Base-by-base conservation (phyloP, 441 rosid species). In the Adansonia rubrostipa region DNA sequence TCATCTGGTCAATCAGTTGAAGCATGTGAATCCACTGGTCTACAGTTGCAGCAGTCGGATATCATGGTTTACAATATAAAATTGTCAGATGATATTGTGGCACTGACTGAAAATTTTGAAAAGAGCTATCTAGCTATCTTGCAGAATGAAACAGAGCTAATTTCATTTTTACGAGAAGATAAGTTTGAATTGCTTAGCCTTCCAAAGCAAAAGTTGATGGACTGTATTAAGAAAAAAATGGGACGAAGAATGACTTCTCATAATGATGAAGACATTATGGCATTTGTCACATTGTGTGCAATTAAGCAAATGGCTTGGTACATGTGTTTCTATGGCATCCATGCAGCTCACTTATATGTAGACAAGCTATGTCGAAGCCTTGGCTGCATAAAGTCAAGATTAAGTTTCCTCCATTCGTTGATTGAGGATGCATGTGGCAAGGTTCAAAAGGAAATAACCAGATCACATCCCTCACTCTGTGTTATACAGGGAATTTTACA, bases 271-370 rank as follows among this genome's bases (percentile, higher is more conserved):
- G 84, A 83, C 65, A 65, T 83, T 58, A 72, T 82, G 87, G 84
- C 86, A 74, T 82, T 80, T 87, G 88, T 80, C 62, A 74, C 86
- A 19, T 79, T 90, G 75, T 77, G 86, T 75, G 89, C 86, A 61
- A 86, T 90, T 24, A 90, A 90, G 83, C 87, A 88, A 85, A 87
- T 86, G 82, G 80, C 91, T 48, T 90, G 90, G 89, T 86, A 87
- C 85, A 63, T 83, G 73, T 90, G 93, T 81, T 90, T 86, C 81
- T 90, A 83, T 53, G 93, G 93, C 54, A 86, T 86, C 78, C 85
- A 79, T 76, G 80, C 83, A 80, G 83, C 90, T 78, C 75, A 84
- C 78, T 75, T 87, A 67, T 90, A 81, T 78, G 74, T 86, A 28
- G 84, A 79, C 9, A 88, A 84, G 70, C 70, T 90, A 69, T 86